Evolutionary conservation across 495 filamentous ascomycete genomes (phyloP), one percentile per base, ranked within the genome.

Genomic region (Hypoxylon lenormandii): DNA sequence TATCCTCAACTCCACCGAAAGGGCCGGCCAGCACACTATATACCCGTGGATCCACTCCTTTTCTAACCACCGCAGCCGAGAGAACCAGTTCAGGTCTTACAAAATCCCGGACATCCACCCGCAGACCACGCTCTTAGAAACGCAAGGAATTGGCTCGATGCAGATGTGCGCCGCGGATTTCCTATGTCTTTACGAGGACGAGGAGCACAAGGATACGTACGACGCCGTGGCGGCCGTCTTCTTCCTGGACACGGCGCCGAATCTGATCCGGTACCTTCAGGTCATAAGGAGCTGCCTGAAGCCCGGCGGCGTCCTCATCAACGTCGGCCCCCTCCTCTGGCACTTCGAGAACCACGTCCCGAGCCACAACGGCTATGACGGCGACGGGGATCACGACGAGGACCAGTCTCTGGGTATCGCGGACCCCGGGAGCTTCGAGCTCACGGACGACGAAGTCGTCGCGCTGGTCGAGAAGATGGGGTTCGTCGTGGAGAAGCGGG

Each of bases 201-300:
- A 83, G 1, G 79, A 82, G 15, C 84, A 91, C 48, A 77, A 78
- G 23, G 85, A 83, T 1, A 72, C 72, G 0, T 97, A 92, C 76
- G 90, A 96, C 73, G 93, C 89, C 0, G 93, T 98, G 2, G 87
- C 90, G 0, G 91, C 90, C 3, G 91, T 96, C 3, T 98, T 97
- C 76, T 98, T 98, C 81, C 90, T 98, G 28, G 96, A 98, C 76
- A 98, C 95, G 3, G 95, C 95, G 22, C 93, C 94, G 15, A 97
- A 98, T 74, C 72, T 97, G 22, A 89, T 97, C 55, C 85, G 88
- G 8, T 98, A 98, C 71, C 86, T 98, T 15, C 89, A 96, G 77
- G 88, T 91, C 13, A 89, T 98, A 54, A 80, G 81, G 23, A 85
- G 91, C 72, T 94, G 93, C 69, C 80, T 98, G 36, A 90, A 88